Evolutionary conservation across 1,139 yeast species (phyloP).

Genomic region (Ogataea hybrid): DNA sequence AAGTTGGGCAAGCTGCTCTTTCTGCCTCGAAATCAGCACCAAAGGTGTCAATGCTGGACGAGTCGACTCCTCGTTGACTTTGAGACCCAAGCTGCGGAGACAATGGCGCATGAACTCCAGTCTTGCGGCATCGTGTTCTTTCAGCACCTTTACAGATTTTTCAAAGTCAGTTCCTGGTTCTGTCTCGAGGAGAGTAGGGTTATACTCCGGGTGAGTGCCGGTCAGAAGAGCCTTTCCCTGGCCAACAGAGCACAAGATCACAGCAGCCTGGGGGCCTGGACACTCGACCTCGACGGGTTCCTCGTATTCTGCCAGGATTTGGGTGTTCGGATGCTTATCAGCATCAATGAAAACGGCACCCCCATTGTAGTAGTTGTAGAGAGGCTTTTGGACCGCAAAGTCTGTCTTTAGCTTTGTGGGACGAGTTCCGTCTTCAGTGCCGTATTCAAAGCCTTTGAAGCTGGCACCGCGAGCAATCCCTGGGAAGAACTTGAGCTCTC

Average conservation of each 20-base stretch:
- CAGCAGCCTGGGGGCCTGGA: slow-evolving; percentile 48
- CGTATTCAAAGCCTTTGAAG: slow-evolving; percentile 74
- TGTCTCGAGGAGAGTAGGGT: slow-evolving; percentile 49
- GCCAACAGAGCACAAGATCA: slow-evolving; percentile 65
- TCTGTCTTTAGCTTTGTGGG: slow-evolving; percentile 49
- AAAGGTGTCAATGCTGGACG: slow-evolving; percentile 71
- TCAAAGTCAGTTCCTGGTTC: slow-evolving; percentile 34
- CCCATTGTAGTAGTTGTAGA: slow-evolving; percentile 70
- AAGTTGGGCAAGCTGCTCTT: slow-evolving; percentile 29
- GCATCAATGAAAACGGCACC: slow-evolving; percentile 87
- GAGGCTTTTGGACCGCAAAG: slow-evolving; percentile 24
- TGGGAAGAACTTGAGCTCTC: slow-evolving; percentile 80
- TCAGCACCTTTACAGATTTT: slow-evolving; percentile 40
- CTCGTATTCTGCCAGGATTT: slow-evolving; percentile 67
- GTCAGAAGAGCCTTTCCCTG: slow-evolving; percentile 73
- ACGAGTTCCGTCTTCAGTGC: slow-evolving; percentile 70
- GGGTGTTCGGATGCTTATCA: slow-evolving; percentile 53
- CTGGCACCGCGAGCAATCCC: slow-evolving; percentile 85
- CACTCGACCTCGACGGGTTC: slow-evolving; percentile 46
- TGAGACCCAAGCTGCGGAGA: slow-evolving; percentile 60
- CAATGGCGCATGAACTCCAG: slow-evolving; percentile 54
- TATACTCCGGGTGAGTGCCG: slow-evolving; percentile 91
- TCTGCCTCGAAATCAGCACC: slow-evolving; percentile 39
- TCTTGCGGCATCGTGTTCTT: slow-evolving; percentile 46
- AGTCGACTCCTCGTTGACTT: slow-evolving; percentile 54